phyloP scores from a whole-genome alignment of 768 basidiomycete species.

The Hemileccinum rubropunctum region DNA sequence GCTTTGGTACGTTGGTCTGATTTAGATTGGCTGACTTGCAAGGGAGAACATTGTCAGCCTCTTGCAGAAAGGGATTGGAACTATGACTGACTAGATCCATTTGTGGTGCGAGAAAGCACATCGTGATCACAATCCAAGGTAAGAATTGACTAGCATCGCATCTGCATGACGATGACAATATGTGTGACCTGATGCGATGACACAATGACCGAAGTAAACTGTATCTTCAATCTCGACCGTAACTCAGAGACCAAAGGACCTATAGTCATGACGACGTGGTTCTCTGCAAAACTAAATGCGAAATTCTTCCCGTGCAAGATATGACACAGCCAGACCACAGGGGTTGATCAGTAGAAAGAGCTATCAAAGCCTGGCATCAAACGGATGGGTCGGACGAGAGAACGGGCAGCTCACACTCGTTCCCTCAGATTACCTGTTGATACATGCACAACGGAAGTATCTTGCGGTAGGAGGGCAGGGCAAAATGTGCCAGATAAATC shows the following conservation, averaged over 20 bases:
- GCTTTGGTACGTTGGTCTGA: constrained; percentile 1
- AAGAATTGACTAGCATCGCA: background rate
- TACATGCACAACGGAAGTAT: no score
- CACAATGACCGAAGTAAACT: background rate
- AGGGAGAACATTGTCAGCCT: constrained; percentile 8
- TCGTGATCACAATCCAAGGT: background rate
- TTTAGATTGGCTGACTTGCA: constrained; percentile 4
- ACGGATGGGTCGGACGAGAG: no score
- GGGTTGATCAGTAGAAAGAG: no score
- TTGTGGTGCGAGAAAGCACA: background rate
- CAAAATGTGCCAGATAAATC: no score
- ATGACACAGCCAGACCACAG: no score
- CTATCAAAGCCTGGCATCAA: no score
- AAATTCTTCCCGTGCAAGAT: no score
- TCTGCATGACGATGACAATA: background rate
- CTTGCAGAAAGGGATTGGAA: background rate
- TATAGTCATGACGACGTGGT: background rate
- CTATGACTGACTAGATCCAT: background rate
- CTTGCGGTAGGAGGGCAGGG: no score
- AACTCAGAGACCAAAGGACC: background rate
- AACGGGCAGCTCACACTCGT: no score
- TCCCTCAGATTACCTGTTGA: no score
- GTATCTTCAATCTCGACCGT: background rate
- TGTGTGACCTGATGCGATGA: no score
- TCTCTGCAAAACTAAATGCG: background rate